A percentile compares a stretch with the other conserved stretches of the same genome.
phyloP scores from a whole-genome alignment of 169 alveolate species.

The Perkinsus olseni region DNA sequence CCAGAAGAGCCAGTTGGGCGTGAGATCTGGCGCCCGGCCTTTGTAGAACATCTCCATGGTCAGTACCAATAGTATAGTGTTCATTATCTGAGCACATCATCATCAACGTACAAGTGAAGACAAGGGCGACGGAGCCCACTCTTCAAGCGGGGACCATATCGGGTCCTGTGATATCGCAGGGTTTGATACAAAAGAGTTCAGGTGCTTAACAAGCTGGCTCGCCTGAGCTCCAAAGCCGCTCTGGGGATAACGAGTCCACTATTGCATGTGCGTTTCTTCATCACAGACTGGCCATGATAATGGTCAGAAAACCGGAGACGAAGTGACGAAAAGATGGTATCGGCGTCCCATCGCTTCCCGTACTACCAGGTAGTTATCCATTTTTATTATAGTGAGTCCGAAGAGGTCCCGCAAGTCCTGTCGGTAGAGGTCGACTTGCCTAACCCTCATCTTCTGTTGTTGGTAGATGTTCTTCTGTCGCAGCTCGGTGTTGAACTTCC shows the following conservation, averaged over 20 bases:
- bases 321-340: too few species aligned
- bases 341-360: not conserved
- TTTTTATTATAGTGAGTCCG: not conserved
- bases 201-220: too few species aligned
- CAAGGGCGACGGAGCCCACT: too few species aligned
- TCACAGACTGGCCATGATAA: too few species aligned
- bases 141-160: too few species aligned
- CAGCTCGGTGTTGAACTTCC: slow-evolving; percentile 6
- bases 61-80: not conserved
- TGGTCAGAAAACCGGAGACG: too few species aligned
- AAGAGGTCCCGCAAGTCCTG: slow-evolving; percentile 3
- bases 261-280: too few species aligned
- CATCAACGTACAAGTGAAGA: too few species aligned
- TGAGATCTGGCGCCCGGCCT: not conserved
- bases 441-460: slow-evolving; percentile 1
- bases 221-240: too few species aligned
- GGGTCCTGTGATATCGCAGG: too few species aligned
- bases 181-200: too few species aligned
- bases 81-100: not conserved
- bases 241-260: too few species aligned
- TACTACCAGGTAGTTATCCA: not conserved
- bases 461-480: slow-evolving; percentile 4
- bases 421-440: slow-evolving; percentile 4
- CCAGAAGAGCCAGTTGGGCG: slow-evolving; percentile 2
- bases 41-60: slow-evolving; percentile 3